These are phyloP conservation scores for Neoscytalidium dimidiatum DNA, from an alignment of 2,329 filamentous ascomycete genomes.

Conservation along the genomic window DNA sequence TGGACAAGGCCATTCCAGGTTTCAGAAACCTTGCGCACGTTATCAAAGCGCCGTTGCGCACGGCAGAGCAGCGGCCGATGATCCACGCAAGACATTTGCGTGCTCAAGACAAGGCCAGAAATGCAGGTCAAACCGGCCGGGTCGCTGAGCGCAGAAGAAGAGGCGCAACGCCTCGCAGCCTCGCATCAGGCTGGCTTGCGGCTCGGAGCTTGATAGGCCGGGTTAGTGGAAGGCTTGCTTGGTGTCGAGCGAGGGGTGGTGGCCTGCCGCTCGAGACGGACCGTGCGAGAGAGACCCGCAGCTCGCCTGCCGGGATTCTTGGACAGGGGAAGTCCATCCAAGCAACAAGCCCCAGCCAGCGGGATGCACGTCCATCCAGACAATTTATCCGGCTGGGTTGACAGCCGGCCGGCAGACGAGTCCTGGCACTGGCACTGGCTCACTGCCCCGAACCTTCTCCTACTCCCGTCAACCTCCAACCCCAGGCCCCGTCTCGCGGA, in stretches of 20 bases:
- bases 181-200: not conserved
- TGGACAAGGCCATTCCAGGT: conserved; percentile 4
- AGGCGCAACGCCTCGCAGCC: conserved; percentile 5
- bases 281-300: conserved; percentile 12
- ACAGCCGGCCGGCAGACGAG: not conserved
- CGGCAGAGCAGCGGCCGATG: not conserved
- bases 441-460: not conserved
- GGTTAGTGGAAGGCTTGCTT: conserved; percentile 2
- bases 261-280: conserved; percentile 10
- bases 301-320: not conserved
- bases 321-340: conserved; percentile 4
- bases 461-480: not conserved
- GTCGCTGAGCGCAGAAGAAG: conserved; percentile 7
- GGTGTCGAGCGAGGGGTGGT: conserved; percentile 5
- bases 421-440: not conserved
- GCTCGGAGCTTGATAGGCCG: conserved; percentile 1
- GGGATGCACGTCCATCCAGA: conserved; percentile 7
- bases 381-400: not conserved
- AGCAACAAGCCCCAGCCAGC: conserved; percentile 3
- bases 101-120: not conserved
- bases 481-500: conserved; percentile 1
- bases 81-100: not conserved
- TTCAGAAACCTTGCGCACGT: conserved; percentile 11
- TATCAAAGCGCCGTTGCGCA: conserved; percentile 6
- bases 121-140: conserved; percentile 1